phyloP scores from a whole-genome alignment of 2,329 filamentous ascomycete genomes.

The Scedosporium minutisporum region DNA sequence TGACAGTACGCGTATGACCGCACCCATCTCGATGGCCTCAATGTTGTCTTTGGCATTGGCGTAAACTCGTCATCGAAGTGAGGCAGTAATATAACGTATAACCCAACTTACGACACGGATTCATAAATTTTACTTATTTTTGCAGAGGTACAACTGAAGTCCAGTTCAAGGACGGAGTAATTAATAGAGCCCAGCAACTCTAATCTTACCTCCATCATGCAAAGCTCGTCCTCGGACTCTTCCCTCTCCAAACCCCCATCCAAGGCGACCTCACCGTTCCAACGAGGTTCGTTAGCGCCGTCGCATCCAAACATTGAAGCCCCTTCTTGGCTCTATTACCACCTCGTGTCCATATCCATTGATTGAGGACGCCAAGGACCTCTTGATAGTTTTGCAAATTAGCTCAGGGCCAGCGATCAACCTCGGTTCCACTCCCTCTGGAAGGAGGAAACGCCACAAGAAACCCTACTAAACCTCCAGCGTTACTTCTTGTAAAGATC shows the following conservation, averaged over 20 bases:
- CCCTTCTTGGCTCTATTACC: not conserved
- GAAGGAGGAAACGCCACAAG: not conserved
- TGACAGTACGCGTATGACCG: no score
- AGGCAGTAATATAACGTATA: no score
- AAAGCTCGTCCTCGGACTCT: not conserved
- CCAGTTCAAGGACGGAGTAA: no score
- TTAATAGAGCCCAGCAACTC: not conserved
- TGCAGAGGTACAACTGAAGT: no score
- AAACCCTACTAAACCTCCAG: not conserved
- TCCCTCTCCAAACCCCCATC: not conserved
- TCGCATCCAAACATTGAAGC: no score
- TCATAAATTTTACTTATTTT: no score
- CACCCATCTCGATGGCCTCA: no score
- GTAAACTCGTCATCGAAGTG: no score
- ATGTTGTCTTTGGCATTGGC: no score
- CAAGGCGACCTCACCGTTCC: not conserved
- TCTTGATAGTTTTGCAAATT: not conserved
- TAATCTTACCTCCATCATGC: not conserved
- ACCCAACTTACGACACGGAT: no score
- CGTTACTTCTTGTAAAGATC: not conserved
- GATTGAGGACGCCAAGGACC: not conserved
- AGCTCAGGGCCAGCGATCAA: not conserved
- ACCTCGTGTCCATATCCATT: not conserved
- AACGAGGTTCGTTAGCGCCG: not conserved
- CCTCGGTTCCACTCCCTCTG: not conserved